A percentile compares a stretch with the other conserved stretches of the same genome.
Evolutionary conservation across 2,329 filamentous ascomycete species (phyloP).

Genomic region (Massarina eburnea): DNA sequence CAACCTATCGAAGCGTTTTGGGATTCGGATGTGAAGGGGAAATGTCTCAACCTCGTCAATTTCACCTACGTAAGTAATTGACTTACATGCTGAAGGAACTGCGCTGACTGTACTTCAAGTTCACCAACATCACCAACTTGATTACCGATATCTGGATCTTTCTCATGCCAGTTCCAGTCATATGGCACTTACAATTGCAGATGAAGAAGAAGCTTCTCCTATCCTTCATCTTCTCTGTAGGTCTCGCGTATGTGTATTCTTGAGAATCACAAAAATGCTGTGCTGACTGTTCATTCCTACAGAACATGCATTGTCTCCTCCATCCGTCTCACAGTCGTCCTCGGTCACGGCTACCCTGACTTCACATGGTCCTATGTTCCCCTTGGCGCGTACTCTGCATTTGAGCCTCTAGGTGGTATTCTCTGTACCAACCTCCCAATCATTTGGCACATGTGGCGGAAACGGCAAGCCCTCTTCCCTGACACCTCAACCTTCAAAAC

Average conservation of each 20-base stretch:
- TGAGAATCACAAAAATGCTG: neutral
- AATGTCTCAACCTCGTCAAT: conserved; percentile 30
- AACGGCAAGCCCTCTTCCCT: conserved; percentile 16
- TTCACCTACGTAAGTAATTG: conserved; percentile 24
- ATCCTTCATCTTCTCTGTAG: conserved; percentile 35
- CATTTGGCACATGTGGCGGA: conserved; percentile 39
- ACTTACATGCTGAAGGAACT: neutral
- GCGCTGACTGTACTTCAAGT: conserved; percentile 3
- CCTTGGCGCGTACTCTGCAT: conserved; percentile 37
- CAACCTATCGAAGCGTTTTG: conserved; percentile 34
- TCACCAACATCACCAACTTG: conserved; percentile 39
- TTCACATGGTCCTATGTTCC: conserved; percentile 40
- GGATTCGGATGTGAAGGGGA: conserved; percentile 27
- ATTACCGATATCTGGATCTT: conserved; percentile 39
- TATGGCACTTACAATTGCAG: conserved; percentile 37
- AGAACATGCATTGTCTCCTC: conserved; percentile 38
- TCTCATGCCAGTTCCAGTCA: conserved; percentile 37
- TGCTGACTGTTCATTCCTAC: no score
- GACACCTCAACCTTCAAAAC: conserved; percentile 21
- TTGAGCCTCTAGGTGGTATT: conserved; percentile 38
- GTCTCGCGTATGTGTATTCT: conserved; percentile 29
- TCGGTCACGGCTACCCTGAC: conserved; percentile 31
- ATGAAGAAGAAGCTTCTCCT: conserved; percentile 36
- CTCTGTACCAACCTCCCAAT: conserved; percentile 39
- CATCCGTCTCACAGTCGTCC: conserved; percentile 33